Evolutionary conservation across 352 stramenopile species (phyloP), one percentile per base, ranked within the genome.

Genomic region (Phytopythium litorale): DNA sequence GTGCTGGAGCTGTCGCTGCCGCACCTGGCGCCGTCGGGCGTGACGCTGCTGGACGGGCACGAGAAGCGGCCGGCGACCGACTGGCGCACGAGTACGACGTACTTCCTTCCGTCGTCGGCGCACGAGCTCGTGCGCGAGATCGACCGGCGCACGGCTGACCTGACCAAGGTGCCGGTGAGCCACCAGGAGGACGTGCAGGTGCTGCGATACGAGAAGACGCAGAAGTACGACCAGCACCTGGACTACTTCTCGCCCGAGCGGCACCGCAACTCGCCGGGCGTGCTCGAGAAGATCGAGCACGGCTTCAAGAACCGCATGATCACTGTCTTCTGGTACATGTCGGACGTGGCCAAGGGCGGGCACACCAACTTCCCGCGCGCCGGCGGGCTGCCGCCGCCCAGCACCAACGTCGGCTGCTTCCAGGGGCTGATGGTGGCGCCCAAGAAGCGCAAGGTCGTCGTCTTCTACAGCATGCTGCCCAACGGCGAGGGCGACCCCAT

Each of bases 261-360:
- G 37, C 69, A 89, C 56, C 66, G 63, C 12, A 87, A 87, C 52
- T 70, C 67, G 15, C 68, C 65, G 2, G 49, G 65, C 7, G 42
- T 90, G 37, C 66, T 92, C 7, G 35, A 80, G 30, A 74, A 35
- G 21, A 85, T 89, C 45, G 71, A 93, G 16, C 64, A 89, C 43
- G 79, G 81, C n/a, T 72, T 78, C 69, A 89, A 90, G 70, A 92
- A 92, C 67, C 83, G 81, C 63, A 91, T 91, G 82, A 90, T 91
- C 66, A 93, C 81, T 0, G 84, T 93, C 19, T 91, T 93, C 59
- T 91, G 81, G 82, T 93, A 91, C 78, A 91, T 93, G 84, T 93
- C 82, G 38, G 82, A 92, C 46, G 82, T 94, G 18, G 74, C 71
- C 21, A 78, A 81, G 51, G 78, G 78, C 56, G 78, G 84, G 25